Base-by-base conservation (phyloP, 768 basidiomycete species). In the Rubroboletus pulcherrimus region DNA sequence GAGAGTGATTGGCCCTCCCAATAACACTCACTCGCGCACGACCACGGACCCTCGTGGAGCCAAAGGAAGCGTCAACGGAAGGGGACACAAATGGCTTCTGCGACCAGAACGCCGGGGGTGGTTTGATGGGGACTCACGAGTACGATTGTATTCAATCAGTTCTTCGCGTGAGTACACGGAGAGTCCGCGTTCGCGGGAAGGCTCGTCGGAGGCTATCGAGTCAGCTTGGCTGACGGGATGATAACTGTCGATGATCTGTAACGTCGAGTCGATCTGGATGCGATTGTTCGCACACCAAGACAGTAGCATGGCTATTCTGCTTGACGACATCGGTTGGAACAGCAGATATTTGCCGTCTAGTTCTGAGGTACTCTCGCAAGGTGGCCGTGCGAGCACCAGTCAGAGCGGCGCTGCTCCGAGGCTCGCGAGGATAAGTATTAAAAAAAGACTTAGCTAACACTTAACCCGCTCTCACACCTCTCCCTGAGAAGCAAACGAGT, bases 261-360 rank as follows among this genome's bases (percentile, higher is more conserved):
- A 63, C 40, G 75, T 68, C 11, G 73, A 51, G 67, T 84, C 82
- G 50, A 85, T 77, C 55, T 65, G 66, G 43, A 85, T 63, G 42
- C 65, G 69, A 59, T 79, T 78, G 24, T 73, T 64, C 30, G 66
- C 49, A 58, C 82, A 84, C 84, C 84, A 86, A 41, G 66, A 63
- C 6, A 81, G 59, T 17, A 84, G 64, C 41, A 51, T 33, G 29
- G 49, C 11, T 39, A 53, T 48, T 39, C 19, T 62, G 42, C 53
- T 49, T 34, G 61, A 55, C 35, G 65, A 58, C 66, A 72, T 71
- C 34, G 41, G 33, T 37, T 40, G 26, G 35, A 35, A 9, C 26
- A 5, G 15, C 42, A 40, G 56, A 56, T 30, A 52, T 15, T 49
- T 9, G 33, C 44, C 41, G 47, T 11, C 50, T 49, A 31, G 45